Base-by-base conservation (phyloP, 768 basidiomycete genomes). In the Gloeostereum incarnatum region DNA sequence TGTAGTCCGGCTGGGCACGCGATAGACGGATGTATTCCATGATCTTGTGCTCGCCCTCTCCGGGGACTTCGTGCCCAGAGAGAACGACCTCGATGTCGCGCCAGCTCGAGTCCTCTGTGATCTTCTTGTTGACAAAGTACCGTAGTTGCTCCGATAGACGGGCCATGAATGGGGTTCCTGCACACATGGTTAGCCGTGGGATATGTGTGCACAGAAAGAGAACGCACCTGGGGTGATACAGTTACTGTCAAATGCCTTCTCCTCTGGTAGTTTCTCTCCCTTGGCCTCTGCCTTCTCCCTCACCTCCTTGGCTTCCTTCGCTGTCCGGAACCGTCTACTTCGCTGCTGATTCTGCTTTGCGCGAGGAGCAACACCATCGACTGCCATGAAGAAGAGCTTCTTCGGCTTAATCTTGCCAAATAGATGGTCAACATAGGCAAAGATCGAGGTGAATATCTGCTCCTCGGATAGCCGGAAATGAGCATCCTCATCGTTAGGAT, bases 321-420 rank as follows among this genome's bases (percentile, higher is more conserved):
- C 93, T 0, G 93, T 91, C 40, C 94, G 69, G 66, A 98, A 99
- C 32, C 93, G 78, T 26, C 94, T 70, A 55, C 85, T 82, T 14
- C 94, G 80, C 55, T 98, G 94, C 60, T 98, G 94, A 56, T 99
- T 99, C 94, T 97, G 96, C 73, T 99, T 98, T 23, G 94, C 94
- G 32, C 94, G 69, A 3, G 94, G 94, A 0, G 94, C 94, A 10
- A 97, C 93, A 34, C 94, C 94, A 56, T 98, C 96, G 32, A 99
- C 83, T 18, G 94, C 96, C 86, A 99, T 94, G 61, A 96, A 98
- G 60, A 98, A 97, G 9, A 96, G 66, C 55, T 97, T 96, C 69
- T 89, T 84, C 1, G 96, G 96, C 57, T 93, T 97, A 45, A 99
- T 97, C 65, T 93, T 97, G 21, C 81, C 76, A 60, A 99, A 99